phyloP scores from a whole-genome alignment of 805 yeast species.

The Candida tibetensis region DNA sequence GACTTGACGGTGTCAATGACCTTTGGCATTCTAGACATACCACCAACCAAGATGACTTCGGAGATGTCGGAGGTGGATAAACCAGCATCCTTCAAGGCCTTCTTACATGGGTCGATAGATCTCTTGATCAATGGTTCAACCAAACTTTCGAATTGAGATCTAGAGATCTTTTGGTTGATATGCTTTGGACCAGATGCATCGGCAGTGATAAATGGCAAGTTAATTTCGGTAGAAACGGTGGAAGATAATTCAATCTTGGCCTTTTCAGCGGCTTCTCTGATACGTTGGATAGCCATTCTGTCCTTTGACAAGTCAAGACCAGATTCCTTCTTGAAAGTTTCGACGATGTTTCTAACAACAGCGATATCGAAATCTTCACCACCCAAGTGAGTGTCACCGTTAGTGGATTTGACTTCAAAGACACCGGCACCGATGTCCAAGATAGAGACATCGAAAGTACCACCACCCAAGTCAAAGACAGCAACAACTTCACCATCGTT shows the following conservation, averaged over 20 bases:
- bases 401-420: constrained; percentile 95
- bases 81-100: constrained; percentile 79
- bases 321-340: constrained; percentile 70
- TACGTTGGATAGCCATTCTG: constrained; percentile 79
- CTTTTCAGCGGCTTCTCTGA: constrained; percentile 85
- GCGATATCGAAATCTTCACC: constrained; percentile 91
- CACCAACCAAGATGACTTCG: constrained; percentile 85
- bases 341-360: constrained; percentile 78
- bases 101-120: constrained; percentile 74
- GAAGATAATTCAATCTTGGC: constrained; percentile 86
- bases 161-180: constrained; percentile 64
- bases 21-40: constrained; percentile 92
- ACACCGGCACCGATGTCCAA: constrained; percentile 97
- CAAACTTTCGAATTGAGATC: constrained; percentile 64
- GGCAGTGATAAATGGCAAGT: constrained; percentile 84
- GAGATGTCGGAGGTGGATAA: constrained; percentile 62
- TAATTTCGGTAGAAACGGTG: constrained; percentile 66
- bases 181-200: constrained; percentile 81
- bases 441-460: constrained; percentile 96
- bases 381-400: constrained; percentile 93
- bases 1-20: constrained; percentile 72
- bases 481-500: constrained; percentile 83
- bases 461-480: constrained; percentile 97
- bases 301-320: constrained; percentile 65
- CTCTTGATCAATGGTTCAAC: constrained; percentile 69